Percentiles rank a stretch among this genome's conserved stretches.
Evolutionary conservation across 345 rosid species (phyloP).

Genomic region (Laguncularia racemosa): DNA sequence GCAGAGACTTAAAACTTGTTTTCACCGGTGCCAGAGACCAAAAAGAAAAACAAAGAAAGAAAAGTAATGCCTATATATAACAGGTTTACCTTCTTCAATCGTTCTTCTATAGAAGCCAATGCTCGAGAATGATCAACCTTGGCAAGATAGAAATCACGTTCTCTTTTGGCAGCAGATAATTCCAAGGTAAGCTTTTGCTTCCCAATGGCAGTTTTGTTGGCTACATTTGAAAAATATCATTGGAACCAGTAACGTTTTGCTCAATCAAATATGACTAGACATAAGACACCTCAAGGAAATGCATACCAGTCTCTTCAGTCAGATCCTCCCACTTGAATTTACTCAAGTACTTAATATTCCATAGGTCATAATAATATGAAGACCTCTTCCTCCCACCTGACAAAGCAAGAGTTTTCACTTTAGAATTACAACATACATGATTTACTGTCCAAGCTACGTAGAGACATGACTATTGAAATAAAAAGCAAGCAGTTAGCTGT

Average conservation of each 20-base stretch:
- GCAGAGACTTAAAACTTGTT: too few species aligned
- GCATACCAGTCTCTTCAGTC: constrained; percentile 71
- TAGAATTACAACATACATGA: too few species aligned
- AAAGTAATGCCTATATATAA: background rate
- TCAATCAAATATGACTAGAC: background rate
- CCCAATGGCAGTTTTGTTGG: constrained; percentile 67
- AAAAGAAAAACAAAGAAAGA: background rate
- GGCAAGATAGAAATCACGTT: constrained; percentile 72
- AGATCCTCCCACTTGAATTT: constrained; percentile 98
- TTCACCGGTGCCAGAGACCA: background rate
- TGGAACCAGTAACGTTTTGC: background rate
- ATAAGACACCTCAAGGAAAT: constrained; percentile 6
- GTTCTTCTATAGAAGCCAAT: constrained; percentile 57
- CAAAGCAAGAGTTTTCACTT: constrained; percentile 2
- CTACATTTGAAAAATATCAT: constrained; percentile 31
- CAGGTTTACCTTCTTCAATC: constrained; percentile 62
- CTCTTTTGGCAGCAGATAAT: constrained; percentile 87
- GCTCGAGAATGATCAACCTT: constrained; percentile 75
- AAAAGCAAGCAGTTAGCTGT: background rate
- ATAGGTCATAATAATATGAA: constrained; percentile 61
- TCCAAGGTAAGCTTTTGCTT: constrained; percentile 82
- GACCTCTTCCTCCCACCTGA: constrained; percentile 91
- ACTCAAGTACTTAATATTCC: constrained; percentile 94
- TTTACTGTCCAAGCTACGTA: too few species aligned
- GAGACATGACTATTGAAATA: background rate